Evolutionary conservation across 495 filamentous ascomycete genomes (phyloP), one percentile per base, ranked within the genome.

Genomic region (Penicillium tannophilum): DNA sequence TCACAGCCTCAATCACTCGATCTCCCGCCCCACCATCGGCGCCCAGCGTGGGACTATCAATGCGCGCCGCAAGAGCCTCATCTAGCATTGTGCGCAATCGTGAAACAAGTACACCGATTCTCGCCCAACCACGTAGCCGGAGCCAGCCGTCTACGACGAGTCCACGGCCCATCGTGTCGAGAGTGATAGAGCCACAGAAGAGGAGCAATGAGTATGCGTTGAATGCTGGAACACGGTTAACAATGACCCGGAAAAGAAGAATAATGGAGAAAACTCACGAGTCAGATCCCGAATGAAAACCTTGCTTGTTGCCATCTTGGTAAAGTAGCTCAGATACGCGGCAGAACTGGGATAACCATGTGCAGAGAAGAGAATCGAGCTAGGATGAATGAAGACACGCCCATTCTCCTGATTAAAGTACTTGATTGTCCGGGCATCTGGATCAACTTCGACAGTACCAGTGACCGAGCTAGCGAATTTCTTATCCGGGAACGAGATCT

Each of bases 111-210:
- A 96, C 93, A 11, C 94, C 94, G 53, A 98, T 93, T 20, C 95
- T 79, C 3, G 95, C 95, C 94, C 95, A 98, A 3, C 94, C 94
- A 7, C 92, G 83, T 23, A 98, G 75, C 31, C 90, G 81, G 36
- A 98, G 72, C 95, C 95, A 97, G 42, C 91, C 92, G 74, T 98
- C 95, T 6, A 98, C 91, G 14, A 97, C 76, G 3, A 98, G 76
- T 4, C 95, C 94, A 8, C 93, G 82, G 3, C 93, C 94, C 44
- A 89, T 81, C 0, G 92, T 96, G 71, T 98, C 94, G 2, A 98
- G 83, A 46, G 82, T 80, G 45, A 97, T 91, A 11, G 84, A 79
- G 8, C 93, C 93, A 9, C 88, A 88, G 73, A 98, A 97, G n/a
- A 98, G 82, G 26, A 98, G 84, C 6, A 96, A 81, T 5, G 90